phyloP scores from a whole-genome alignment of 352 stramenopile species.

The Phytophthora pisi region DNA sequence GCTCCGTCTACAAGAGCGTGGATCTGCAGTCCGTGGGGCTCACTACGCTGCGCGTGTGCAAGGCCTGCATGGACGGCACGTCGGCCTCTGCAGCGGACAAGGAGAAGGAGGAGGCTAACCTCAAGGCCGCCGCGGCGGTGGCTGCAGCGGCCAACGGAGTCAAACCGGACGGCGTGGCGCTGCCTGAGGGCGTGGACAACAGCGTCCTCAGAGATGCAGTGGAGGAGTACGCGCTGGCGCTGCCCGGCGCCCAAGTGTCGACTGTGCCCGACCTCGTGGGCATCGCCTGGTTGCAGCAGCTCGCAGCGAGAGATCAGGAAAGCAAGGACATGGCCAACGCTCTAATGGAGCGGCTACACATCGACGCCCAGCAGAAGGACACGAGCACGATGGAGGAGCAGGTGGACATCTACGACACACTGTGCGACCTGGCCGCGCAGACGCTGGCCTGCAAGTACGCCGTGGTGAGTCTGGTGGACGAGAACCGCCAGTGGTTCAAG shows the following conservation, averaged over 20 bases:
- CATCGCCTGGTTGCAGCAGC: constrained; percentile 77
- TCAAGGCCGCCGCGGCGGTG: constrained; percentile 23
- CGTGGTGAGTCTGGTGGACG: constrained; percentile 90
- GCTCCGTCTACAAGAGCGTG: constrained; percentile 81
- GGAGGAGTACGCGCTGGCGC: constrained; percentile 74
- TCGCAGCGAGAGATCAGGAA: constrained; percentile 67
- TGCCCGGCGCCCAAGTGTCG: constrained; percentile 57
- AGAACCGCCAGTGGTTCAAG: constrained; percentile 96
- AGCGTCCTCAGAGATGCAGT: constrained; percentile 60
- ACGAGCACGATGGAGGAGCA: constrained; percentile 38
- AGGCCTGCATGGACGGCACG: constrained; percentile 79
- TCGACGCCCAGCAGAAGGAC: constrained; percentile 45
- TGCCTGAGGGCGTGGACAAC: constrained; percentile 54
- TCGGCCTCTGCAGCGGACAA: constrained; percentile 17
- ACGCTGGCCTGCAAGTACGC: constrained; percentile 80
- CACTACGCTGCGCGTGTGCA: constrained; percentile 80
- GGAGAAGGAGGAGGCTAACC: constrained; percentile 32
- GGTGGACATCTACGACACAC: constrained; percentile 86
- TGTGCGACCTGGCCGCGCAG: constrained; percentile 80
- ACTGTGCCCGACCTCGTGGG: constrained; percentile 78
- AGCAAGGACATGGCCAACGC: constrained; percentile 74
- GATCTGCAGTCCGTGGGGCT: constrained; percentile 75
- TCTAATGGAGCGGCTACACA: constrained; percentile 70
- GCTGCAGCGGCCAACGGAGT: constrained; percentile 20
- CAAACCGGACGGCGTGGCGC: constrained; percentile 20